These are phyloP conservation scores for Colletotrichum horii DNA, from an alignment of 2,329 filamentous ascomycete species.

Conservation along the genomic window DNA sequence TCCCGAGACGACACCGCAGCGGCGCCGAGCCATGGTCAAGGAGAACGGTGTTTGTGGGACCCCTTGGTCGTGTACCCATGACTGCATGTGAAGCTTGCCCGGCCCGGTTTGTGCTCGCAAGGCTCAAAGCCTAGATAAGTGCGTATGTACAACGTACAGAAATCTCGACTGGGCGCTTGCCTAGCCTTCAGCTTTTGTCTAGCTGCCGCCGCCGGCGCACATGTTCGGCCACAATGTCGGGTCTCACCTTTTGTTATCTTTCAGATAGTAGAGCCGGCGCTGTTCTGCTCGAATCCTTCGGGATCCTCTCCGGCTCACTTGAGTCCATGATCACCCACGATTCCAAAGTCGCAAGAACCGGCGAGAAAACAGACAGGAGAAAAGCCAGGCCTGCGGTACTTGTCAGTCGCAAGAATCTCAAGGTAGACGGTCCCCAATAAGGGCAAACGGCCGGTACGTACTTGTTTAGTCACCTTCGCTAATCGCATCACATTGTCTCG, in stretches of 20 bases:
- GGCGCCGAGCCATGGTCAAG: slow-evolving; percentile 4
- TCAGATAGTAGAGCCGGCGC: not conserved
- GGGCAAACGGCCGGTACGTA: not conserved
- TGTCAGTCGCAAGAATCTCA: not conserved
- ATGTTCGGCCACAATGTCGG: not conserved
- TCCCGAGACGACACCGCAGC: not conserved
- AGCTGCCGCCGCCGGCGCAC: slow-evolving; percentile 10
- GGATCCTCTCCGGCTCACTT: not conserved
- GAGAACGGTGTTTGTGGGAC: not conserved
- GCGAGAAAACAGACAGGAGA: not conserved
- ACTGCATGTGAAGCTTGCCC: slow-evolving; percentile 12
- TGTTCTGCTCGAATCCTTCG: not conserved
- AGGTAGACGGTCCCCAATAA: not conserved
- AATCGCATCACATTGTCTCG: slow-evolving; percentile 16
- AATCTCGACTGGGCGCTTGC: slow-evolving; percentile 4
- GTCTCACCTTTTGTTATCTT: not conserved
- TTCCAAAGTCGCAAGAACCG: not conserved
- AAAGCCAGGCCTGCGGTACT: not conserved
- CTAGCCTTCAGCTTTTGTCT: not conserved
- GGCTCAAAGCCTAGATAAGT: not conserved
- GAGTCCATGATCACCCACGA: not conserved
- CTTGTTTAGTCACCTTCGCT: slow-evolving; percentile 15
- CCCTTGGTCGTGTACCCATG: not conserved
- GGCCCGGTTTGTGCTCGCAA: slow-evolving; percentile 3
- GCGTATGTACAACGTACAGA: not conserved